Percentiles rank a stretch among this genome's conserved stretches.
Conservation (phyloP, 1,139 yeast species). For the Williopsis jadinii region DNA sequence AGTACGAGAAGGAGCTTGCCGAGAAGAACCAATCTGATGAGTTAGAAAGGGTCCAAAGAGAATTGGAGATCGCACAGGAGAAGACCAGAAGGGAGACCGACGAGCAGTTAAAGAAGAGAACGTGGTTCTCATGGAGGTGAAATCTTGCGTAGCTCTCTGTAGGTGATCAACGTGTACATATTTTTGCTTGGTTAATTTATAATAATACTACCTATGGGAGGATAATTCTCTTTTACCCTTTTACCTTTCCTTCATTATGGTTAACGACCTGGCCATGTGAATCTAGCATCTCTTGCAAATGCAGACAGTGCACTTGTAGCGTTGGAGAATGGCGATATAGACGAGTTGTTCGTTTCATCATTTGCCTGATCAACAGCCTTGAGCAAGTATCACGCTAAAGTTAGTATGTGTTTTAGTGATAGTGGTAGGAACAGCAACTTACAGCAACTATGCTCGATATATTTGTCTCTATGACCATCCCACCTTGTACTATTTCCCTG, state of each 20-base stretch:
- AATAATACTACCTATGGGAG: neutral
- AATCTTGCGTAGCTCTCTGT: neutral
- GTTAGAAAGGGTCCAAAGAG: constrained; percentile 37
- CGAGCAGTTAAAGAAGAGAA: constrained; percentile 29
- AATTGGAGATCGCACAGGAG: constrained; percentile 36
- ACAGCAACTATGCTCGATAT: constrained; percentile 60
- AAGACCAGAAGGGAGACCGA: constrained; percentile 30
- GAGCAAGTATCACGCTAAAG: neutral
- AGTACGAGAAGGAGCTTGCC: constrained; percentile 43
- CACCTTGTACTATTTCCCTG: constrained; percentile 87
- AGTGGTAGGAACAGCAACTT: constrained; percentile 2
- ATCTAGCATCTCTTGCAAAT: constrained; percentile 38
- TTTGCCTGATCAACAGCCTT: constrained; percentile 24
- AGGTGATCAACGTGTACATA: neutral
- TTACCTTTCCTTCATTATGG: no score
- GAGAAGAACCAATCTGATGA: constrained; percentile 38
- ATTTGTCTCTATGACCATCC: constrained; percentile 97
- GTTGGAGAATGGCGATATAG: constrained; percentile 25
- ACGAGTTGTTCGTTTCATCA: constrained; percentile 9
- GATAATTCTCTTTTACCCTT: no score
- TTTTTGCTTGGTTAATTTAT: neutral
- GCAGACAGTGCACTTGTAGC: constrained; percentile 38
- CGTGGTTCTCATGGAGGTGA: constrained; percentile 30
- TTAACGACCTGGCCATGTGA: constrained; percentile 31
- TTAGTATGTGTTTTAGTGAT: neutral